Evolutionary conservation across 2,329 filamentous ascomycete species (phyloP).

Genomic region (Penicillium hesseltinei): DNA sequence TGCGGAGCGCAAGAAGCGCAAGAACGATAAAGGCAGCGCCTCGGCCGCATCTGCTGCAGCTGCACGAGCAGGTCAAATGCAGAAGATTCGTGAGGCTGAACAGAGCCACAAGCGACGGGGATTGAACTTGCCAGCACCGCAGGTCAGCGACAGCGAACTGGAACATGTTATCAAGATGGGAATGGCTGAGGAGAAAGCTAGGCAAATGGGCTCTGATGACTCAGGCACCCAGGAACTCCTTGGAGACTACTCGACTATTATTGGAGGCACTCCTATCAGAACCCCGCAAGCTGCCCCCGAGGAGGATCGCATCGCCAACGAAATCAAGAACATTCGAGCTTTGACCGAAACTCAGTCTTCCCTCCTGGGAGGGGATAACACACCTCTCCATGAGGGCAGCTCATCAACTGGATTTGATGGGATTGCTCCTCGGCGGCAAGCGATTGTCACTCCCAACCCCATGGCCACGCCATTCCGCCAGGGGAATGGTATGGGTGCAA

Average conservation of each 20-base stretch:
- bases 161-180: slow-evolving; percentile 99
- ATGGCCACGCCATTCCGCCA: slow-evolving; percentile 83
- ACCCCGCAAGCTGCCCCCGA: slow-evolving; percentile 88
- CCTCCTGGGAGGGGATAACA: slow-evolving; percentile 89
- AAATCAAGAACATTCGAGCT: slow-evolving; percentile 89
- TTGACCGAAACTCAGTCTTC: slow-evolving; percentile 93
- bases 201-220: slow-evolving; percentile 68
- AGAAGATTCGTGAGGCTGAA: slow-evolving; percentile 92
- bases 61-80: slow-evolving; percentile 88
- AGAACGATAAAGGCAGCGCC: slow-evolving; percentile 80
- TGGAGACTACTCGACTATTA: slow-evolving; percentile 79
- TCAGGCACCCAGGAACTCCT: slow-evolving; percentile 86
- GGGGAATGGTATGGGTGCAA: slow-evolving; percentile 65
- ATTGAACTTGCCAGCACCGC: slow-evolving; percentile 80
- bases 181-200: slow-evolving; percentile 84
- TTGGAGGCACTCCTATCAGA: slow-evolving; percentile 80
- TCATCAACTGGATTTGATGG: slow-evolving; percentile 87
- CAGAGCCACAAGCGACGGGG: slow-evolving; percentile 89
- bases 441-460: slow-evolving; percentile 89
- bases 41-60: slow-evolving; percentile 81
- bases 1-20: slow-evolving; percentile 75
- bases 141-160: slow-evolving; percentile 87
- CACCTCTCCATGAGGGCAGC: slow-evolving; percentile 75
- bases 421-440: slow-evolving; percentile 74
- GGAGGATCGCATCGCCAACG: slow-evolving; percentile 94